Conservation (phyloP, 2,329 filamentous ascomycete genomes). For the Hypoxylon sp. region DNA sequence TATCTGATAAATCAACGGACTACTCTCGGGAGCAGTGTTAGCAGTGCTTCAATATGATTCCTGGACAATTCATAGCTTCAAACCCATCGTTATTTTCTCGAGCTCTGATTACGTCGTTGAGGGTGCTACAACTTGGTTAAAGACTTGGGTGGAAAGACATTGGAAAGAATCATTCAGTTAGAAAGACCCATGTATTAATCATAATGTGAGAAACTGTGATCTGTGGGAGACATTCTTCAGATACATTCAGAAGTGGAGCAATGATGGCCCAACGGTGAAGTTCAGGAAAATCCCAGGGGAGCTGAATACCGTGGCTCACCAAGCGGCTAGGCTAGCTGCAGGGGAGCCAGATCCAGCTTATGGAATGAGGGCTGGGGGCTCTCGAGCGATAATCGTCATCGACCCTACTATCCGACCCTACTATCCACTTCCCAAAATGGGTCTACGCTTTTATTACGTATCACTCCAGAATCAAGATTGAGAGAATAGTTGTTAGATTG, state of each 20-base stretch:
- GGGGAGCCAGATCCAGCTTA: background rate
- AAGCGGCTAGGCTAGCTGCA: background rate
- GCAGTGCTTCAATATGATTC: conserved; percentile 61
- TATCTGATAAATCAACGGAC: conserved; percentile 59
- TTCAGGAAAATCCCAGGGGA: conserved; percentile 64
- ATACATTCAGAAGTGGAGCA: conserved; percentile 53
- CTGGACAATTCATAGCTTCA: conserved; percentile 60
- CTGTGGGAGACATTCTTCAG: conserved; percentile 65
- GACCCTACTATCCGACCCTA: background rate
- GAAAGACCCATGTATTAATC: background rate
- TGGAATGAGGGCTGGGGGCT: background rate
- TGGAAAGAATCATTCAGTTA: background rate
- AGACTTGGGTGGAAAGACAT: background rate
- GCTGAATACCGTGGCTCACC: conserved; percentile 59
- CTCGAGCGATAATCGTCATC: background rate
- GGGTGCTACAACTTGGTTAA: background rate
- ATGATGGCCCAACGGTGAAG: conserved; percentile 54
- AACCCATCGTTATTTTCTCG: conserved; percentile 65
- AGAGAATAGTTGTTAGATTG: too few relatives aligned
- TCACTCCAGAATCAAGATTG: too few relatives aligned
- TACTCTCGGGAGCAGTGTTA: conserved; percentile 67
- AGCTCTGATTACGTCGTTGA: conserved; percentile 64
- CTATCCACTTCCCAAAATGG: background rate
- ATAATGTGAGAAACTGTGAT: conserved; percentile 59
- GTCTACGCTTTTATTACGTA: too few relatives aligned